Percentiles rank a stretch among this genome's conserved stretches.
Evolutionary conservation across 2,329 filamentous ascomycete species (phyloP).

Genomic region (Domatiomyces globalis): DNA sequence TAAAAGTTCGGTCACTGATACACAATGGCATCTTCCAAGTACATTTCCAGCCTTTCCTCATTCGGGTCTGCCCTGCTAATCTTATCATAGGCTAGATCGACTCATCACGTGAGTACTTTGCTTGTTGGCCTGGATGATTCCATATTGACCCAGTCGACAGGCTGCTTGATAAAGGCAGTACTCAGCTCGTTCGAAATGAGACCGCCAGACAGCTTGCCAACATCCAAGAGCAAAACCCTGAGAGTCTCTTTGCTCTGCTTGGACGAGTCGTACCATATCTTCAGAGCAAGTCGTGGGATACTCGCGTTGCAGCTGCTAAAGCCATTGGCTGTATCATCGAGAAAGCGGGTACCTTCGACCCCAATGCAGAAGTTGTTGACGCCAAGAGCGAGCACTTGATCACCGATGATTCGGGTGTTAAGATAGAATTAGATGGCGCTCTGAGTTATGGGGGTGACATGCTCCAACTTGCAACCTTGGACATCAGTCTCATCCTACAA

Average conservation of each 20-base stretch:
- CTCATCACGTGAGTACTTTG: slow-evolving; percentile 61
- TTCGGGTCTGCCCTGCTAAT: slow-evolving; percentile 3
- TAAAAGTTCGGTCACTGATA: neutral
- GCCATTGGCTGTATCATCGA: slow-evolving; percentile 88
- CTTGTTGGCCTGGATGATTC: neutral
- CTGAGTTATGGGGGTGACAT: slow-evolving; percentile 19
- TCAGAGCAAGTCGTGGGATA: slow-evolving; percentile 93
- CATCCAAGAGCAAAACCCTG: slow-evolving; percentile 94
- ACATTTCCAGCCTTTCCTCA: slow-evolving; percentile 5
- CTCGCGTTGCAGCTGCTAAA: slow-evolving; percentile 79
- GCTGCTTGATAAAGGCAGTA: slow-evolving; percentile 93
- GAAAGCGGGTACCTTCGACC: slow-evolving; percentile 76
- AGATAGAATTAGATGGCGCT: slow-evolving; percentile 21
- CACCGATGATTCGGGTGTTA: slow-evolving; percentile 24
- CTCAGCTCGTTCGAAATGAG: slow-evolving; percentile 86
- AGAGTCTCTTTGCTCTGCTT: slow-evolving; percentile 91
- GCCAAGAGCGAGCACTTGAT: slow-evolving; percentile 40
- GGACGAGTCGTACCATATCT: slow-evolving; percentile 92
- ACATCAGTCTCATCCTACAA: slow-evolving; percentile 65
- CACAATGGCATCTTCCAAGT: slow-evolving; percentile 17
- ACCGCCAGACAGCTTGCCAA: slow-evolving; percentile 93
- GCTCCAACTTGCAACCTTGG: slow-evolving; percentile 58
- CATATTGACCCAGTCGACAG: slow-evolving; percentile 33
- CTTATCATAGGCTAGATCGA: slow-evolving; percentile 53
- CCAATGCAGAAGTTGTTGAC: slow-evolving; percentile 57